Percentiles rank a stretch among this genome's conserved stretches.
Evolutionary conservation across 2,329 filamentous ascomycete species (phyloP).

Genomic region (Pyricularia sp.): DNA sequence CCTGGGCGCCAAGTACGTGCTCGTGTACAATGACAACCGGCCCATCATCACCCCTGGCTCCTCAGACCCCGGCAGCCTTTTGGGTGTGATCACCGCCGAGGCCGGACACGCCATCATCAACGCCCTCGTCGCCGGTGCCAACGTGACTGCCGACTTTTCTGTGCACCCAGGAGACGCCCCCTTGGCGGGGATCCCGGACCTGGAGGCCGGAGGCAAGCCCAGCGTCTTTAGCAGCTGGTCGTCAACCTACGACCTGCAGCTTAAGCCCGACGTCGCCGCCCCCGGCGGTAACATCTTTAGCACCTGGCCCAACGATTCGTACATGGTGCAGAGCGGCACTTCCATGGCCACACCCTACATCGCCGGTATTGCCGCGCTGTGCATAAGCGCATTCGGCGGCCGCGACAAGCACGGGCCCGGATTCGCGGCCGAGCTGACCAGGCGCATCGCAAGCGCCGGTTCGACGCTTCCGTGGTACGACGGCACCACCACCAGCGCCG

Average conservation of each 20-base stretch:
- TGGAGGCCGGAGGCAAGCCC: slow-evolving; percentile 21
- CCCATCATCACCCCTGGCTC: not conserved
- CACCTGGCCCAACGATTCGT: slow-evolving; percentile 27
- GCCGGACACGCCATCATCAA: slow-evolving; percentile 21
- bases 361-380: slow-evolving; percentile 30
- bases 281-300: slow-evolving; percentile 35
- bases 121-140: slow-evolving; percentile 17
- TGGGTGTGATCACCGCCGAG: not conserved
- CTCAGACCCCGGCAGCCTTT: slow-evolving; percentile 7
- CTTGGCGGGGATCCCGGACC: slow-evolving; percentile 7
- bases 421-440: slow-evolving; percentile 18
- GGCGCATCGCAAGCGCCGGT: slow-evolving; percentile 24
- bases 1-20: slow-evolving; percentile 19
- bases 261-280: slow-evolving; percentile 32
- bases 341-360: slow-evolving; percentile 39
- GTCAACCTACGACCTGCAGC: slow-evolving; percentile 29
- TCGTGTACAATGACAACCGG: slow-evolving; percentile 18
- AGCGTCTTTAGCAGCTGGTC: slow-evolving; percentile 32
- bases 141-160: slow-evolving; percentile 20
- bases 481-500: slow-evolving; percentile 5
- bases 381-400: slow-evolving; percentile 23
- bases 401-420: slow-evolving; percentile 19
- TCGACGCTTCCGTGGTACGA: slow-evolving; percentile 18
- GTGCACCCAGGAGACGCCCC: not conserved
- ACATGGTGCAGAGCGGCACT: slow-evolving; percentile 33